phyloP scores from a whole-genome alignment of 805 yeast species.

The Sungouiella thailandica region DNA sequence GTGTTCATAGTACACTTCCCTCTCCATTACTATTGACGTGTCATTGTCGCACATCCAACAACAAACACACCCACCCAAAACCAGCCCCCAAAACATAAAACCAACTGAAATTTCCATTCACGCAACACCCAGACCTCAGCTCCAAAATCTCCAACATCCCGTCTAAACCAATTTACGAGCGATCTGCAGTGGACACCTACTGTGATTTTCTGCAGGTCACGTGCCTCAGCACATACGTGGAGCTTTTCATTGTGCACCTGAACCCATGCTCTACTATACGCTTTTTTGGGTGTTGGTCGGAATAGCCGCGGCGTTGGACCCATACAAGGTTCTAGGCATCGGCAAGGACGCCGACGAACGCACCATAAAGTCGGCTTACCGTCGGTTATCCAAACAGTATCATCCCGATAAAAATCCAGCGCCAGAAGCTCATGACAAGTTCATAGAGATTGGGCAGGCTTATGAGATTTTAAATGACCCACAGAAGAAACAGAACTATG shows the following conservation, averaged over 20 bases:
- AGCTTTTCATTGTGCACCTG: conserved; percentile 1
- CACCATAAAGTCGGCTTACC: conserved; percentile 81
- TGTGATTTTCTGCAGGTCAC: neutral
- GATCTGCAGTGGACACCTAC: too few relatives aligned
- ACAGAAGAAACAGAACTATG: conserved; percentile 66
- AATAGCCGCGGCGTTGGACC: conserved; percentile 34
- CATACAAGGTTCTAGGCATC: conserved; percentile 64
- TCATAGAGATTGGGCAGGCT: conserved; percentile 89
- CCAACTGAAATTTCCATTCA: too few relatives aligned
- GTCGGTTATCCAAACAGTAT: conserved; percentile 73
- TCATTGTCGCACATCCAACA: too few relatives aligned
- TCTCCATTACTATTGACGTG: too few relatives aligned
- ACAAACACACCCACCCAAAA: too few relatives aligned
- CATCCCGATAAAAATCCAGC: conserved; percentile 94
- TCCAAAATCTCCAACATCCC: too few relatives aligned
- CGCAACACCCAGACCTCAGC: too few relatives aligned
- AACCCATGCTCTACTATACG: conserved; percentile 1
- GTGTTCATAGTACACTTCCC: too few relatives aligned
- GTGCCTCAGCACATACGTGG: neutral
- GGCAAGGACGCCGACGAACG: conserved; percentile 63
- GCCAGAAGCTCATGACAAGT: conserved; percentile 78
- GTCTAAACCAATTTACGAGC: too few relatives aligned
- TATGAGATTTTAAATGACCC: conserved; percentile 77
- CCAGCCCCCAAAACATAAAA: too few relatives aligned
- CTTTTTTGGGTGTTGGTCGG: conserved; percentile 6